A percentile compares a stretch with the other conserved stretches of the same genome.
phyloP scores from a whole-genome alignment of 2,329 filamentous ascomycete genomes.

The Phaeophleospora eucalypticola region DNA sequence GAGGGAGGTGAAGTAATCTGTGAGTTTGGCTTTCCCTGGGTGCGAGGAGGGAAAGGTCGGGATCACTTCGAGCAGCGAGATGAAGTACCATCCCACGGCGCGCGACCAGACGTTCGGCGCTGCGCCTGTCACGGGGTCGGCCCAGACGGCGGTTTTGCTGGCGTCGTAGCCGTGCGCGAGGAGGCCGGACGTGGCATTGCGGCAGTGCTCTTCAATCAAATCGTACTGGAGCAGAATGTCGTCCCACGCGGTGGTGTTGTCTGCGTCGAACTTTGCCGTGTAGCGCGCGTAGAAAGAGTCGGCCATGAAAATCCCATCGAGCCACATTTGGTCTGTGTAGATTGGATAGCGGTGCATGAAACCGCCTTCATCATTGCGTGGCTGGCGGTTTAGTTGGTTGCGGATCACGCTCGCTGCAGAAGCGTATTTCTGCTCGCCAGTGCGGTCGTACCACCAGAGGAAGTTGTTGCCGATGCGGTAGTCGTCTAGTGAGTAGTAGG shows the following conservation, averaged over 20 bases:
- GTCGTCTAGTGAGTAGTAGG: constrained; percentile 43
- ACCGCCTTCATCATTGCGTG: constrained; percentile 25
- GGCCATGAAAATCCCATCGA: constrained; percentile 51
- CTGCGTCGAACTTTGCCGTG: constrained; percentile 14
- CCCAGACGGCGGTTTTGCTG: constrained; percentile 48
- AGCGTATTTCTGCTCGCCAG: constrained; percentile 21
- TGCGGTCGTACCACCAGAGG: constrained; percentile 23
- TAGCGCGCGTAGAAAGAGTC: constrained; percentile 41
- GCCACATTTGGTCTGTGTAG: constrained; percentile 51
- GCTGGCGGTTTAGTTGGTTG: constrained; percentile 28
- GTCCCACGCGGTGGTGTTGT: constrained; percentile 30
- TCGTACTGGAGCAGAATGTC: constrained; percentile 32
- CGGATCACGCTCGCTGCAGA: constrained; percentile 21
- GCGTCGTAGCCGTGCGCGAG: constrained; percentile 55
- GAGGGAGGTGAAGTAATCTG: constrained; percentile 35
- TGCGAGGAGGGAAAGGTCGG: constrained; percentile 40
- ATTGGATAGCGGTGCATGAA: constrained; percentile 33
- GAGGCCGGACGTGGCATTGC: constrained; percentile 41
- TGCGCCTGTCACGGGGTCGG: constrained; percentile 48
- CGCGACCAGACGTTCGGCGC: constrained; percentile 52
- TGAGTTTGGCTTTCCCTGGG: constrained; percentile 30
- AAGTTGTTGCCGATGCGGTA: constrained; percentile 30
- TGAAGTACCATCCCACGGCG: constrained; percentile 53
- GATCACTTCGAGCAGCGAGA: constrained; percentile 47
- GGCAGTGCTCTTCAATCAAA: constrained; percentile 45